These are phyloP conservation scores for Saccharomycopsis sp. DNA, from an alignment of 805 yeast genomes.

Conservation along the genomic window DNA sequence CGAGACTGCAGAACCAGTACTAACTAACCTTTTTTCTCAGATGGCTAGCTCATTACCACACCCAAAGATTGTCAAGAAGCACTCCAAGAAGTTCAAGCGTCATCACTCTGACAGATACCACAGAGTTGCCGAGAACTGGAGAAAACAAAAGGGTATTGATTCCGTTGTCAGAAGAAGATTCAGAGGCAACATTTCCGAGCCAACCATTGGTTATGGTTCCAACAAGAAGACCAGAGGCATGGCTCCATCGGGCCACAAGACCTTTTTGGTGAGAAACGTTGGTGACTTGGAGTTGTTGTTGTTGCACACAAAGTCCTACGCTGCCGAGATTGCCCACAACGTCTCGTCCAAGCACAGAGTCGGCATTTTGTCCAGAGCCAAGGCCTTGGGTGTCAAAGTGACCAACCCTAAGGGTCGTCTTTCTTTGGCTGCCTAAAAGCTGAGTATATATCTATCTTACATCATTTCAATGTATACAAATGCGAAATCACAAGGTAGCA, in stretches of 20 bases:
- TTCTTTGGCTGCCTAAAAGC: constrained; percentile 84
- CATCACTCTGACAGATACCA: constrained; percentile 99
- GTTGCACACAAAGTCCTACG: constrained; percentile 96
- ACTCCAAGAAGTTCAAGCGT: constrained; percentile 98
- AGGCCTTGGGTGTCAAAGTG: constrained; percentile 96
- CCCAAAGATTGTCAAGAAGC: constrained; percentile 99
- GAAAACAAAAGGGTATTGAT: constrained; percentile 99
- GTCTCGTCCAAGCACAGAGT: constrained; percentile 98
- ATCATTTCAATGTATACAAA: background rate
- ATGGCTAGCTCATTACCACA: constrained; percentile 96
- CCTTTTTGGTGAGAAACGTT: constrained; percentile 85
- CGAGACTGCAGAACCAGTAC: too few species aligned
- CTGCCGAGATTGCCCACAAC: constrained; percentile 99
- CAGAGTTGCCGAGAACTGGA: constrained; percentile 98
- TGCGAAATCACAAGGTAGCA: too few species aligned
- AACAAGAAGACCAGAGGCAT: constrained; percentile 97
- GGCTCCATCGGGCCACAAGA: constrained; percentile 97
- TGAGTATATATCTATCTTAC: background rate
- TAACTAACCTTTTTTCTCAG: too few species aligned
- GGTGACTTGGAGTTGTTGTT: constrained; percentile 91
- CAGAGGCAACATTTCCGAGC: constrained; percentile 99
- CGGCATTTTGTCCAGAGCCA: constrained; percentile 91
- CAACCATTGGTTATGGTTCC: constrained; percentile 99
- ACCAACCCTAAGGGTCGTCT: constrained; percentile 99
- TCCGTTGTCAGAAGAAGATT: constrained; percentile 99